Conservation (phyloP, 2,329 filamentous ascomycete species). For the Xylaria sp. region DNA sequence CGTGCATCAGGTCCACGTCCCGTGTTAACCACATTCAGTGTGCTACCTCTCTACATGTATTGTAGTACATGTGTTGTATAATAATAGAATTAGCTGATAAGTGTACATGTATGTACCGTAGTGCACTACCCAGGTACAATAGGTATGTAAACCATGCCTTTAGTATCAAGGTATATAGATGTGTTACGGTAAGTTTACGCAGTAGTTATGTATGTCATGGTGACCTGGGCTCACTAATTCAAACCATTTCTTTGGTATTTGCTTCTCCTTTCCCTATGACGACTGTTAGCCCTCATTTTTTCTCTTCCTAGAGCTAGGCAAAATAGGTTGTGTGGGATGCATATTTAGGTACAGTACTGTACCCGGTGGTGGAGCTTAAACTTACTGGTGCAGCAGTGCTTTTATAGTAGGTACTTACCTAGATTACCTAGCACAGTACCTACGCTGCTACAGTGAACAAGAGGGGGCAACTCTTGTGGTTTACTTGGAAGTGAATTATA, state of each 20-base stretch:
- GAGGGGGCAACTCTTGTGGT: too few species aligned
- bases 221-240: not conserved
- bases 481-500: too few species aligned
- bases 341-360: not conserved
- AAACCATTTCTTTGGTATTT: too few species aligned
- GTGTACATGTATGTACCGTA: too few species aligned
- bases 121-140: too few species aligned
- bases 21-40: conserved; percentile 20
- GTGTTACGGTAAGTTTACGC: too few species aligned
- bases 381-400: too few species aligned
- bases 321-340: not conserved
- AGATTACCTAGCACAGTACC: not conserved
- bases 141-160: too few species aligned
- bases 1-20: conserved; percentile 33
- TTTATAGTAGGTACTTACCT: not conserved
- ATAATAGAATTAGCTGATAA: not conserved
- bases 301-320: not conserved
- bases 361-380: not conserved
- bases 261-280: too few species aligned
- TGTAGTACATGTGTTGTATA: not conserved
- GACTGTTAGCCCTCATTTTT: too few species aligned
- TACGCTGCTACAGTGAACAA: not conserved
- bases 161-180: not conserved
- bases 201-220: too few species aligned
- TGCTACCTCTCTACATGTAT: not conserved